These are phyloP conservation scores for Phyllosticta capitalensis DNA, from an alignment of 2,329 filamentous ascomycete species.

Conservation along the genomic window DNA sequence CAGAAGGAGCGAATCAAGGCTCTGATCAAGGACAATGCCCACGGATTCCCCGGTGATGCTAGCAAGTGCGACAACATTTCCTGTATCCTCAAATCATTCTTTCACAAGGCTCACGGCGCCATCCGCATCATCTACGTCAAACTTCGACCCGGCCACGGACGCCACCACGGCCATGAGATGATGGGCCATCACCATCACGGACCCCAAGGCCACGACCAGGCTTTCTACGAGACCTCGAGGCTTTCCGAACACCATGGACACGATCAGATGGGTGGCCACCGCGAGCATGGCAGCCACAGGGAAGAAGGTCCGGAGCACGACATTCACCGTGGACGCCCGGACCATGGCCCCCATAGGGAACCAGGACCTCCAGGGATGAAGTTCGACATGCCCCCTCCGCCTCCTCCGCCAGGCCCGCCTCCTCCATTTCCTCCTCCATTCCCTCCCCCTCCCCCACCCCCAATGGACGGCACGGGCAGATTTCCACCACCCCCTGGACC, in stretches of 20 bases:
- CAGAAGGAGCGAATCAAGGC: slow-evolving; percentile 27
- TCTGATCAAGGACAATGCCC: slow-evolving; percentile 21
- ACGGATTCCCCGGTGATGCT: slow-evolving; percentile 30
- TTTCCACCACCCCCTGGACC: not conserved
- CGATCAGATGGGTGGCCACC: not conserved
- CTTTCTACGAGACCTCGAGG: slow-evolving; percentile 2
- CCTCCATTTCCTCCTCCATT: not conserved
- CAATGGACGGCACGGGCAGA: not conserved
- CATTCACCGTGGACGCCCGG: too few relatives aligned
- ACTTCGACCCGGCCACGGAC: slow-evolving; percentile 19
- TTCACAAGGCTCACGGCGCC: slow-evolving; percentile 26
- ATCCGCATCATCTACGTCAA: slow-evolving; percentile 23
- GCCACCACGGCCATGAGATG: slow-evolving; percentile 11
- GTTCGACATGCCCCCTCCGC: not conserved
- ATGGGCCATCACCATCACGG: slow-evolving; percentile 15
- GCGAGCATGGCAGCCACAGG: slow-evolving; percentile 13
- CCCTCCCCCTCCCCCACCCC: not conserved
- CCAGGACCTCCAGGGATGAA: not conserved
- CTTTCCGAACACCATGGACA: not conserved
- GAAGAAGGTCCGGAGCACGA: not conserved
- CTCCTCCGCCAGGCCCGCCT: not conserved
- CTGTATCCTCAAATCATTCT: slow-evolving; percentile 33
- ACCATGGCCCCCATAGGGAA: slow-evolving; percentile 12
- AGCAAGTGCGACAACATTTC: slow-evolving; percentile 34
- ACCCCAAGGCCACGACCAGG: slow-evolving; percentile 17